Percentiles rank a stretch among this genome's conserved stretches.
These are phyloP conservation scores for Zopfochytrium polystomum DNA, from an alignment of 371 early-diverging fungal species.

Conservation along the genomic window DNA sequence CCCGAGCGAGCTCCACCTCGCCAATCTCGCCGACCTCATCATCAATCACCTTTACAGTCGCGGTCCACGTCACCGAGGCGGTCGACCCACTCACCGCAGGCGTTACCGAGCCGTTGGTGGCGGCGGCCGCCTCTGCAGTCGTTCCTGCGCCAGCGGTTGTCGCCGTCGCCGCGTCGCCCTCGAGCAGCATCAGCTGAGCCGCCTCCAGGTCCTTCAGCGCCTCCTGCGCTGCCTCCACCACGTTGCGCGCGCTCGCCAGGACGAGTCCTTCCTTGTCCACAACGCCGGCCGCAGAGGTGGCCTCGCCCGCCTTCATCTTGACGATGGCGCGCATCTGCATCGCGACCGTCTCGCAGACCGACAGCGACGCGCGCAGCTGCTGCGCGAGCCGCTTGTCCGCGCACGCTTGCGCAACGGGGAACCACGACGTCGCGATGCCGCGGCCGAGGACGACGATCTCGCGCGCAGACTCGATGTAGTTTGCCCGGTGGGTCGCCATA, in stretches of 20 bases:
- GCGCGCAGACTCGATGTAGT: conserved; percentile 14
- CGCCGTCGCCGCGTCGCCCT: conserved; percentile 6
- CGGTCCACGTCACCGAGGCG: too few relatives aligned
- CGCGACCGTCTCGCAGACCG: conserved; percentile 12
- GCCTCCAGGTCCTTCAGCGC: conserved; percentile 26
- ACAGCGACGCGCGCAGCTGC: conserved; percentile 7
- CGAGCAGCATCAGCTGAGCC: conserved; percentile 13
- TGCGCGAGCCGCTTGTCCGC: conserved; percentile 4
- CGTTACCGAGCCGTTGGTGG: too few relatives aligned
- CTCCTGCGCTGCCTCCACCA: conserved; percentile 23
- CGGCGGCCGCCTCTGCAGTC: conserved; percentile 3
- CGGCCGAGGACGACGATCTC: conserved; percentile 25
- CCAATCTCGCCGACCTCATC: neutral
- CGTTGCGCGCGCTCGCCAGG: conserved; percentile 16
- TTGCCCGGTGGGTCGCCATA: neutral
- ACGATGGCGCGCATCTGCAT: conserved; percentile 19
- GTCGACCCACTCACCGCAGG: too few relatives aligned
- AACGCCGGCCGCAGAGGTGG: conserved; percentile 1
- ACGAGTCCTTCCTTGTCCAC: conserved; percentile 23
- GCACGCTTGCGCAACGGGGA: conserved; percentile 19
- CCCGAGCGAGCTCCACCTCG: neutral
- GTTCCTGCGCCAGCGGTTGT: neutral
- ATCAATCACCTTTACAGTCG: conserved; percentile 1
- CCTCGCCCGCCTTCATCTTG: neutral
- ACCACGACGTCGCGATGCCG: conserved; percentile 22